These are phyloP conservation scores for Termitomyces sp. DNA, from an alignment of 768 basidiomycete species.

Conservation along the genomic window DNA sequence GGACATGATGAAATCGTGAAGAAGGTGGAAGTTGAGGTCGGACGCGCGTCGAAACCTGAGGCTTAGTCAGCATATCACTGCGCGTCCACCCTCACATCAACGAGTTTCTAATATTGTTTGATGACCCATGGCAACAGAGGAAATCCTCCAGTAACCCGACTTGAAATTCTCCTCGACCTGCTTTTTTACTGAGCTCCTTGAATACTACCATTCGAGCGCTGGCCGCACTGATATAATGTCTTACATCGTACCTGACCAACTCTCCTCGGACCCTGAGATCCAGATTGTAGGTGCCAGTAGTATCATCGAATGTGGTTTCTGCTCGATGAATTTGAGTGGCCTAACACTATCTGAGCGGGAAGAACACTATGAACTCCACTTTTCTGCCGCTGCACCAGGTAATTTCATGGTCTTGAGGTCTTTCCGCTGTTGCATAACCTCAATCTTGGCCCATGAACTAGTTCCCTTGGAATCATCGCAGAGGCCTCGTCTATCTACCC, in stretches of 20 bases:
- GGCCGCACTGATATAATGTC: conserved; percentile 1
- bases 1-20: conserved; percentile 54
- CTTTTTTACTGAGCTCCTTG: neutral
- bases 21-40: conserved; percentile 7
- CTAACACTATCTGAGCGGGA: conserved; percentile 37
- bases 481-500: neutral
- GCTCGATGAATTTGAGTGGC: conserved; percentile 35
- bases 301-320: conserved; percentile 47
- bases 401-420: neutral
- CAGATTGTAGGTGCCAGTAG: neutral
- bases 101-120: too few species aligned
- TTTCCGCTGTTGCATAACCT: neutral
- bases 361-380: conserved; percentile 56
- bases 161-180: neutral
- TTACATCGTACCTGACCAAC: neutral
- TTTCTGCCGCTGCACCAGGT: conserved; percentile 17
- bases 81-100: neutral
- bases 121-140: neutral
- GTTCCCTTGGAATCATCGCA: neutral
- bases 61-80: conserved; percentile 8
- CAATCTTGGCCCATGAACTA: neutral
- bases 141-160: neutral
- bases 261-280: conserved; percentile 5
- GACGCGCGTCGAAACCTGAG: conserved; percentile 45
- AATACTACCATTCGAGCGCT: neutral